These are phyloP conservation scores for Peterozyma xylosa DNA, from an alignment of 805 yeast genomes.

Conservation along the genomic window DNA sequence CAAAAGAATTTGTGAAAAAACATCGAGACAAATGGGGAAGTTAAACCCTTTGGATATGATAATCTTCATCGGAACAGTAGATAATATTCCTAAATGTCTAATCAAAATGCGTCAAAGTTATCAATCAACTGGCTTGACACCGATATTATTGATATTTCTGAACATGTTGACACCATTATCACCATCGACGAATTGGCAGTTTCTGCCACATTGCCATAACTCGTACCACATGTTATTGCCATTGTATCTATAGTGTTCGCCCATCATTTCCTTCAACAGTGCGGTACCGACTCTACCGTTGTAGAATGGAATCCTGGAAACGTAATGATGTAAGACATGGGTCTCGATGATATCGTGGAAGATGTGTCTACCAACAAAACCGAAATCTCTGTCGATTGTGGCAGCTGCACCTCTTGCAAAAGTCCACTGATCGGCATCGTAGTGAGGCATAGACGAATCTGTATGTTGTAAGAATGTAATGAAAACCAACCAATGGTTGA, in stretches of 20 bases:
- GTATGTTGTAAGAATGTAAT: conserved; percentile 83
- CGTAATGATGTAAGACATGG: conserved; percentile 81
- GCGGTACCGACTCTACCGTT: conserved; percentile 75
- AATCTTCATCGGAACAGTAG: too few species aligned
- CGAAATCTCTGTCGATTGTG: conserved; percentile 79
- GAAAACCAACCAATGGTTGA: conserved; percentile 87
- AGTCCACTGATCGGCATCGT: conserved; percentile 69
- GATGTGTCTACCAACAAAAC: conserved; percentile 68
- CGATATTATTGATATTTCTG: conserved; percentile 62
- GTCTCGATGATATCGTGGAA: conserved; percentile 90
- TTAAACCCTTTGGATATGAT: too few species aligned
- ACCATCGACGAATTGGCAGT: conserved; percentile 70
- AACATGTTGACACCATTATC: conserved; percentile 66
- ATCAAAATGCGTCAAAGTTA: too few species aligned
- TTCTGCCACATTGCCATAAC: conserved; percentile 55
- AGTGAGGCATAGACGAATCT: conserved; percentile 74
- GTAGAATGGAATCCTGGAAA: conserved; percentile 81
- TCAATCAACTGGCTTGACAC: conserved; percentile 21
- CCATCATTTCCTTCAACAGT: conserved; percentile 80
- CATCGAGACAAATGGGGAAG: too few species aligned
- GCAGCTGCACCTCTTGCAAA: conserved; percentile 89
- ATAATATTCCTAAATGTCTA: too few species aligned
- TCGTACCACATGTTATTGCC: conserved; percentile 70
- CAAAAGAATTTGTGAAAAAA: too few species aligned
- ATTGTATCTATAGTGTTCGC: conserved; percentile 60